Evolutionary conservation across 768 basidiomycete genomes (phyloP), one percentile per base, ranked within the genome.

Genomic region (Leccinellum albellum): DNA sequence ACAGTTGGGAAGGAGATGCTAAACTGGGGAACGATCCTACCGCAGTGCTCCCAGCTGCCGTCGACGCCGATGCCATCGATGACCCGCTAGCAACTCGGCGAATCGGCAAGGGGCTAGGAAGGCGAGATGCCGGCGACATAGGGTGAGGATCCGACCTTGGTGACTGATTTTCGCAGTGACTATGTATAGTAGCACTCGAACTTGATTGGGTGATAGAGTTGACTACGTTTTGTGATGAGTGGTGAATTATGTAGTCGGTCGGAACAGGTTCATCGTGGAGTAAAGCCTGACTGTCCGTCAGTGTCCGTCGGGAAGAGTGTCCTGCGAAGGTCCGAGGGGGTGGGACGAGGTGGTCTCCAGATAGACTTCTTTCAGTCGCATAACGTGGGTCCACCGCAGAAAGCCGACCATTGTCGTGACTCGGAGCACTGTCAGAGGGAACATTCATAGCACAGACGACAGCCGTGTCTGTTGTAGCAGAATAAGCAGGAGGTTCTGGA

Each of bases 311-410:
- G 3, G 66, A 58, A 47, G 29, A 48, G 20, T 31, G 55, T 24
- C 63, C 59, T 49, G 56, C 56, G 14, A 21, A 6, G 28, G 47
- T 9, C 4, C 53, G 68, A 20, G 65, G 54, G 31, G 33, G 28
- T 6, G 65, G 65, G 2, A 45, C 6, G 8, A 69, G 60, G 24
- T 67, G 66, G 23, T 46, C 45, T 9, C 60, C 65, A 26, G 65
- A 67, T 13, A 42, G 49, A 8, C 64, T 64, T 37, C 56, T 60
- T 24, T 29, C 33, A 35, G 6, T 47, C 31, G 23, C 32, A 14
- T 54, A 66, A 14, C 48, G 54, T n/a, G 29, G 28, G 23, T 66
- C 44, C 44, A 23, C 21, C 13, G 21, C 20, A 45, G 44, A 45
- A 45, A 3, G 5, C 14, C 23, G 44, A 23, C 21, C 20, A 45